Conservation (phyloP, 225 moss, liverwort and hornwort species). For the Sphagnum contortum region DNA sequence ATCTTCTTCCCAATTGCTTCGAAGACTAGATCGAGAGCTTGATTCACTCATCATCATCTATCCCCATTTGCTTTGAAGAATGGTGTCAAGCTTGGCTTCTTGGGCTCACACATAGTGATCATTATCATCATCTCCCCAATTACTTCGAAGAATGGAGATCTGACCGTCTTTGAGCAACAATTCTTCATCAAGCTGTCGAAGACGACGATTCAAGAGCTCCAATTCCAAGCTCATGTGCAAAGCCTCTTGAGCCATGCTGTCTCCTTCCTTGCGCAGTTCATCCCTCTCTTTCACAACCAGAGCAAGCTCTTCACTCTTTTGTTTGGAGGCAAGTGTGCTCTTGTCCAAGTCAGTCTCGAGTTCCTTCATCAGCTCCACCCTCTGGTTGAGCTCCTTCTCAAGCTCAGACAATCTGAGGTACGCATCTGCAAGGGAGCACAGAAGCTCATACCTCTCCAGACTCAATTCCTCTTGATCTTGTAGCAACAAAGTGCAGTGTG, state of each 20-base stretch:
- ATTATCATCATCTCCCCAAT: constrained; percentile 31
- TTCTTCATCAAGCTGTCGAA: constrained; percentile 49
- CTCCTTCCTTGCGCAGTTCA: constrained; percentile 42
- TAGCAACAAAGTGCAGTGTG: constrained; percentile 24
- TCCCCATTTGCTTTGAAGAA: too few species aligned
- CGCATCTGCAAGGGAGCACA: constrained; percentile 20
- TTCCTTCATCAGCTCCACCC: constrained; percentile 19
- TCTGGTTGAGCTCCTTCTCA: constrained; percentile 30
- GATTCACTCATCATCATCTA: too few species aligned
- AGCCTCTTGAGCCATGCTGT: constrained; percentile 38
- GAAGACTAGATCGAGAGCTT: too few species aligned
- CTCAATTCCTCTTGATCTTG: constrained; percentile 25
- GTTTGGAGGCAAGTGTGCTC: constrained; percentile 19
- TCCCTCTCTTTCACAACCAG: constrained; percentile 23
- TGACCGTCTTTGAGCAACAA: constrained; percentile 57
- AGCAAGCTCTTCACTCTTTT: constrained; percentile 17
- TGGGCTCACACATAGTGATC: too few species aligned
- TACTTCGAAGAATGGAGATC: constrained; percentile 43
- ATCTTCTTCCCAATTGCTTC: too few species aligned
- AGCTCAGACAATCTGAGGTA: constrained; percentile 22
- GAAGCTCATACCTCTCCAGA: constrained; percentile 26
- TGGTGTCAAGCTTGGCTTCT: too few species aligned
- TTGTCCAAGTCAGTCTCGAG: constrained; percentile 19
- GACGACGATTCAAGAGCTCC: constrained; percentile 38
- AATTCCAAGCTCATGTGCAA: constrained; percentile 46